These are phyloP conservation scores for Pleodorina starrii DNA, from an alignment of 139 green algal genomes.

Conservation along the genomic window DNA sequence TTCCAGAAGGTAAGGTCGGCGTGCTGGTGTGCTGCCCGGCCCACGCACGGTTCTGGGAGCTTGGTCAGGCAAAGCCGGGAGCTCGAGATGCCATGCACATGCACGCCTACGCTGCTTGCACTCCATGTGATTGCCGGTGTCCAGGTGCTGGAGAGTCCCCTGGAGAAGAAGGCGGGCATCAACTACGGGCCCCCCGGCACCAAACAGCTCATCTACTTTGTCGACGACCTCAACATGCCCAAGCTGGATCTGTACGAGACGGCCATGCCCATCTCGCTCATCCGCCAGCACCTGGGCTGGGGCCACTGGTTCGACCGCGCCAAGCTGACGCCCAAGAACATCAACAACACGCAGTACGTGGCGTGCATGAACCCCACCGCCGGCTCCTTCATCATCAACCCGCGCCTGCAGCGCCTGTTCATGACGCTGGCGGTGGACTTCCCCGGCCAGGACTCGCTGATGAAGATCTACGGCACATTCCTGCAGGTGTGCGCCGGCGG, in stretches of 20 bases:
- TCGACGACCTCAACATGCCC: slow-evolving; percentile 94
- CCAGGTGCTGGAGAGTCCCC: slow-evolving; percentile 85
- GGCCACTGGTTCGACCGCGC: slow-evolving; percentile 92
- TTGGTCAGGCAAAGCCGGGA: too few species aligned
- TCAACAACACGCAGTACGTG: slow-evolving; percentile 90
- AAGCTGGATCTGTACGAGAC: slow-evolving; percentile 93
- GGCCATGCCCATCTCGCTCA: slow-evolving; percentile 92
- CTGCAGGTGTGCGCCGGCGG: slow-evolving; percentile 69
- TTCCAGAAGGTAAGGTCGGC: slow-evolving; percentile 75
- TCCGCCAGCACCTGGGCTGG: slow-evolving; percentile 93
- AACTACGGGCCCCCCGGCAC: slow-evolving; percentile 90
- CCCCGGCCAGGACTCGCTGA: slow-evolving; percentile 87
- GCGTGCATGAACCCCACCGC: slow-evolving; percentile 94
- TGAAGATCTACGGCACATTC: slow-evolving; percentile 95
- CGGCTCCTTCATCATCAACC: slow-evolving; percentile 92
- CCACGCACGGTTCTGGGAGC: background rate
- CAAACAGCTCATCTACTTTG: slow-evolving; percentile 93
- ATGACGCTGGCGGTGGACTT: slow-evolving; percentile 93
- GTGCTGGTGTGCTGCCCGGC: background rate
- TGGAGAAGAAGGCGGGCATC: slow-evolving; percentile 94
- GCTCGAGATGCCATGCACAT: too few species aligned
- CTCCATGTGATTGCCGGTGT: too few species aligned
- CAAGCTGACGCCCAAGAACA: slow-evolving; percentile 95
- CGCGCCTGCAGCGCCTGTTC: slow-evolving; percentile 93
- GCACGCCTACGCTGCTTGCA: too few species aligned